phyloP scores from a whole-genome alignment of 768 basidiomycete genomes.

The Podaxis sp. region DNA sequence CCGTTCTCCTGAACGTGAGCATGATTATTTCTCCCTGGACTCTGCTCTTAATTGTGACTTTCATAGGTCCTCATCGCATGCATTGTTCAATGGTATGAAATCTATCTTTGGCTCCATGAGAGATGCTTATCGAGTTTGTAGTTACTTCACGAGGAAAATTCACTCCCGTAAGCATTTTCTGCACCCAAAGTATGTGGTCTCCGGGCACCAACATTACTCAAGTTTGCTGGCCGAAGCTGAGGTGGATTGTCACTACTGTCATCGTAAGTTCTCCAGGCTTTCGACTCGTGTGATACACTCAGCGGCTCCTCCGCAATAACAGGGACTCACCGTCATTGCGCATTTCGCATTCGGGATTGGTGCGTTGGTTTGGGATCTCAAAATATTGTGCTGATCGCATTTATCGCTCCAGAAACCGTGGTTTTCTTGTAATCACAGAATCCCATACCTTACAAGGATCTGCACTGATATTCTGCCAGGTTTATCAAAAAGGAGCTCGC shows the following conservation, averaged over 20 bases:
- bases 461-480: conserved; percentile 20
- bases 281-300: not conserved
- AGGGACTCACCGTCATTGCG: conserved; percentile 26
- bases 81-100: conserved; percentile 31
- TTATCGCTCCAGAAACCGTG: conserved; percentile 30
- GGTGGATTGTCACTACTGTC: conserved; percentile 31
- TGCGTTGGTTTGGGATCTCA: conserved; percentile 15
- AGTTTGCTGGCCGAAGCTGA: conserved; percentile 32
- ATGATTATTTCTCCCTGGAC: not conserved
- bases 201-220: not conserved
- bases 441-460: not conserved
- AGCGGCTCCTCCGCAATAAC: not conserved
- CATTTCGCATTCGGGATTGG: conserved; percentile 40
- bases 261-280: conserved; percentile 25
- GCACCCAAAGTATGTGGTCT: not conserved
- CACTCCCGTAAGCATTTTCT: conserved; percentile 24
- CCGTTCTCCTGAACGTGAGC: conserved; percentile 26
- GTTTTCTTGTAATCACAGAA: conserved; percentile 24
- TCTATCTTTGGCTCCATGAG: too few species aligned
- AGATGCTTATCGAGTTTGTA: conserved; percentile 15
- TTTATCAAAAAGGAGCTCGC: conserved; percentile 37
- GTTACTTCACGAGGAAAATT: conserved; percentile 35
- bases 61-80: conserved; percentile 28
- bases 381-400: not conserved
- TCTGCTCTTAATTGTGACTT: not conserved